Evolutionary conservation across 768 basidiomycete genomes (phyloP), one percentile per base, ranked within the genome.

Genomic region (Hydnomerulius pinastri): DNA sequence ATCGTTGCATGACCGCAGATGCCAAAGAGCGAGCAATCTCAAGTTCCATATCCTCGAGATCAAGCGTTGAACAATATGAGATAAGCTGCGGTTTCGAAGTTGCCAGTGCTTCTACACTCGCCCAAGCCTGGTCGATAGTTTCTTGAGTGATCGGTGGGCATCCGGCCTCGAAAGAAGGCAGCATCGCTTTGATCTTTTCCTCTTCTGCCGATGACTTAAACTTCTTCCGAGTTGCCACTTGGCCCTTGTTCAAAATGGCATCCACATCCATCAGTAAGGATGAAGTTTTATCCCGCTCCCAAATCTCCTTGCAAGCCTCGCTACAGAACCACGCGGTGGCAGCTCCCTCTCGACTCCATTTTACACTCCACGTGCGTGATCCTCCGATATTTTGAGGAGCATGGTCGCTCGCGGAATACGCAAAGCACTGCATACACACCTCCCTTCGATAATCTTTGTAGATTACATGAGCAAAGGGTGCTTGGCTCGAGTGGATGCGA

Each of bases 401-500:
- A 15, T 62, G 42, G 43, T 68, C 67, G 48, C 70, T 60, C 20
- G 61, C 66, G 21, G 80, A 74, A 59, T 86, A 86, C 32, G 76
- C 73, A 60, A 83, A 86, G 65, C 86, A 87, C 60, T 78, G 70
- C 9, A 76, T 79, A 56, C 85, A 87, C 40, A 85, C 82, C 61
- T 86, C 85, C 62, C 80, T 83, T 33, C 82, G 75, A 55, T 85
- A 87, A 53, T 78, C 77, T 58, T 77, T 81, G 64, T 79, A 79
- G 43, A 87, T 72, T 28, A 83, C 81, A 43, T 73, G 74, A 1
- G 78, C 74, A 58, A 81, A 85, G 1, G 86, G 85, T 5, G 66
- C 65, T 41, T 71, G 51, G 48, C 77, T 76, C 20, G 66, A 65
- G 46, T 78, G 69, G 36, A 85, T 61, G 21, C 70, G 68, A 8